Conservation (phyloP, 495 filamentous ascomycete genomes). For the Achaetomiella virescens region DNA sequence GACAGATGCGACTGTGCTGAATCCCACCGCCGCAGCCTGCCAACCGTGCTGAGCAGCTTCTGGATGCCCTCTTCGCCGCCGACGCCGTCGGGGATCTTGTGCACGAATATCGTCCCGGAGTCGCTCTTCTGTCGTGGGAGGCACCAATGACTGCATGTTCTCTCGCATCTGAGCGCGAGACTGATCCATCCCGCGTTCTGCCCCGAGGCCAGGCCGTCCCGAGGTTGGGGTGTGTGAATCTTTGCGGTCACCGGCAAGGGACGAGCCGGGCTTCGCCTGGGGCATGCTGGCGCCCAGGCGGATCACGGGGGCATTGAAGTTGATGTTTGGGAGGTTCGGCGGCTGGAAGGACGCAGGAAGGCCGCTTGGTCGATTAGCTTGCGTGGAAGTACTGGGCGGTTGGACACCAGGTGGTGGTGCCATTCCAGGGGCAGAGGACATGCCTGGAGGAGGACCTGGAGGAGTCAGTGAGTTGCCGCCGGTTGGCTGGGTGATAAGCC, state of each 20-base stretch:
- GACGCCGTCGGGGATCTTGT: constrained; percentile 71
- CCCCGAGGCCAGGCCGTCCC: constrained; percentile 62
- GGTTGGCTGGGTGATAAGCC: not conserved
- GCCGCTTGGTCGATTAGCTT: constrained; percentile 68
- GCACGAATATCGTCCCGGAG: constrained; percentile 85
- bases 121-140: constrained; percentile 85
- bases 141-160: constrained; percentile 68
- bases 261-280: constrained; percentile 55
- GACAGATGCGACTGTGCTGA: constrained; percentile 53
- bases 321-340: constrained; percentile 92
- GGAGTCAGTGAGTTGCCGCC: constrained; percentile 3
- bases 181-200: constrained; percentile 56
- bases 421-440: constrained; percentile 73
- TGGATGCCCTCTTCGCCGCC: constrained; percentile 80
- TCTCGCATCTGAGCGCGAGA: constrained; percentile 66
- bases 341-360: constrained; percentile 83
- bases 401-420: constrained; percentile 74
- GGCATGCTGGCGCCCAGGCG: constrained; percentile 69
- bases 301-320: constrained; percentile 96
- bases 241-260: constrained; percentile 39
- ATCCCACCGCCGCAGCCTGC: constrained; percentile 78
- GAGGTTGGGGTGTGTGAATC: constrained; percentile 34
- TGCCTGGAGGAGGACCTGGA: constrained; percentile 60
- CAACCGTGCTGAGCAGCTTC: constrained; percentile 69
- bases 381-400: constrained; percentile 56